Conservation (phyloP, 306 rosid genomes). For the Urtica urens region DNA sequence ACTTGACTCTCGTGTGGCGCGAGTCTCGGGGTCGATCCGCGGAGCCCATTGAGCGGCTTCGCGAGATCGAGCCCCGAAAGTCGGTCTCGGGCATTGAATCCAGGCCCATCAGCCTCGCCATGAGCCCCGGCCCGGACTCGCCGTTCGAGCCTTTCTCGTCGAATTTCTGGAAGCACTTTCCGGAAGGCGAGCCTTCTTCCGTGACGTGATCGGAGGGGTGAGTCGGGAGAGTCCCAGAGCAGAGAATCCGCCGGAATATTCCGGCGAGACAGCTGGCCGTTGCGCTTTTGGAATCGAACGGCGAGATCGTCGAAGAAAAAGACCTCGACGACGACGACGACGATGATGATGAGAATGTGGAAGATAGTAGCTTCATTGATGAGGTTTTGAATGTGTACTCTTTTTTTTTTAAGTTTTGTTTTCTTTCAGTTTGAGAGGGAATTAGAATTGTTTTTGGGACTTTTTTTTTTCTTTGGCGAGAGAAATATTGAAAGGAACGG, state of each 20-base stretch:
- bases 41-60: conserved; percentile 31
- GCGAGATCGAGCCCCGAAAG: conserved; percentile 15
- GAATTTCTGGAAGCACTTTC: conserved; percentile 11
- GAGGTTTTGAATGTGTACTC: conserved; percentile 21
- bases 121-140: conserved; percentile 42
- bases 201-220: conserved; percentile 50
- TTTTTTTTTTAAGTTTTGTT: conserved; percentile 19
- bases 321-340: conserved; percentile 35
- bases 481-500: conserved; percentile 15
- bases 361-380: conserved; percentile 39
- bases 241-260: conserved; percentile 59
- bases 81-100: conserved; percentile 41
- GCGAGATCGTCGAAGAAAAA: conserved; percentile 25
- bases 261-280: conserved; percentile 46
- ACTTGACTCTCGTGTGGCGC: conserved; percentile 29
- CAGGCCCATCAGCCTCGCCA: conserved; percentile 85
- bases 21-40: conserved; percentile 32
- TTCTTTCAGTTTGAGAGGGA: conserved; percentile 2
- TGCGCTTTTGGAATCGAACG: conserved; percentile 43
- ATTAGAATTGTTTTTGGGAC: not conserved
- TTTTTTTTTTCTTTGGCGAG: too few species aligned
- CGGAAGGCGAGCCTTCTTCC: conserved; percentile 23
- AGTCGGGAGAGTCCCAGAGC: conserved; percentile 63
- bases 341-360: conserved; percentile 32
- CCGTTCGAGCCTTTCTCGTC: conserved; percentile 12